Base-by-base conservation (phyloP, 106 monocot genomes). In the Hemerocallis citrina region DNA sequence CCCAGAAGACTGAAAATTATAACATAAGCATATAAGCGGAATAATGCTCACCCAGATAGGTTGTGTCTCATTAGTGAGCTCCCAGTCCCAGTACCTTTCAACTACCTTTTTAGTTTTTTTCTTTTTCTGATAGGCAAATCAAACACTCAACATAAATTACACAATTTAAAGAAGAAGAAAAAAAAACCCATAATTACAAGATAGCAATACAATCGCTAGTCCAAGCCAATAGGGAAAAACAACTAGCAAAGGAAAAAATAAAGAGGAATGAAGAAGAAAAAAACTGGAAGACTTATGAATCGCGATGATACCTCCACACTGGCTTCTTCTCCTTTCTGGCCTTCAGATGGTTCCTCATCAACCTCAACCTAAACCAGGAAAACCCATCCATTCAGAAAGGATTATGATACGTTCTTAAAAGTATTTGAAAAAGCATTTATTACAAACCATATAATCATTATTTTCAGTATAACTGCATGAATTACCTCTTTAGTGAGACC, bases 81-180 rank as follows among this genome's bases (percentile, higher is more conserved):
- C 98, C 98, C 98, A 99, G 22, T 99, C 98, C 98, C 98, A 99
- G 43, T 99, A 92, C 47, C 71, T 92, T 32, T 99, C 98, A 60
- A 92, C 45, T 36, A 99, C 88, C 54, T 78, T 99, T 57, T 99
- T 99, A 5, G 92, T 99, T 43, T 92, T 92, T 68, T 92, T 98
- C 79, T 98, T 88, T 55, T 70, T 85, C 91, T 91, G 50, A 3
- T 72, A n/a, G 23, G 57, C 21, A 35, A 68, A 28, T 39, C 23
- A 64, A 24, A 46, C 29, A 62, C 9, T 37, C 24, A 34, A 17
- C 6, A 25, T 3, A 21, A 6, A 27, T 14, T 27, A n/a, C n/a
- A n/a, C n/a, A n/a, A n/a, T n/a, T n/a, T n/a, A n/a, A n/a, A n/a
- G n/a, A n/a, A 28, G 34, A 5, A 15, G 22, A 6, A 51, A 19